These are phyloP conservation scores for Xylaria sp. DNA, from an alignment of 2,329 filamentous ascomycete species.

Conservation along the genomic window DNA sequence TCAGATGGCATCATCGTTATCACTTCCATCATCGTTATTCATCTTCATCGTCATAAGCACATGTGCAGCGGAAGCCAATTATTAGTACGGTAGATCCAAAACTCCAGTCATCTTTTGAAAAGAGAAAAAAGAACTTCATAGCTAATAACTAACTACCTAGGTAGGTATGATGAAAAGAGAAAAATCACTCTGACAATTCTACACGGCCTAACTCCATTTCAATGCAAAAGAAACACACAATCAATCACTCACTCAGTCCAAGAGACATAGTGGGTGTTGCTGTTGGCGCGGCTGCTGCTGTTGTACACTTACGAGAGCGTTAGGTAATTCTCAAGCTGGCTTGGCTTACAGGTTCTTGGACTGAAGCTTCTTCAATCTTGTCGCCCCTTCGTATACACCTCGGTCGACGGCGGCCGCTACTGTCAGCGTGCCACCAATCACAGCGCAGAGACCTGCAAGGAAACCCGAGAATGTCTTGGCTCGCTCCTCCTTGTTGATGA, in stretches of 20 bases:
- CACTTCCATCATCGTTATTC: background rate
- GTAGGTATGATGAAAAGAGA: background rate
- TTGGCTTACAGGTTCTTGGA: constrained; percentile 51
- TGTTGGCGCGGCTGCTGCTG: background rate
- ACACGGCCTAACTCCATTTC: constrained; percentile 16
- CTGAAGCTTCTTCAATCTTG: constrained; percentile 80
- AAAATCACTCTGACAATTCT: constrained; percentile 4
- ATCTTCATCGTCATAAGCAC: background rate
- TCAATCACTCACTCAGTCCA: no score
- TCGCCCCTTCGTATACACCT: constrained; percentile 81
- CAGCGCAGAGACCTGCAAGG: constrained; percentile 86
- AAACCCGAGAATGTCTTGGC: constrained; percentile 89
- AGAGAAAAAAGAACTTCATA: background rate
- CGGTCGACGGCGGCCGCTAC: constrained; percentile 92
- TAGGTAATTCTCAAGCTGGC: background rate
- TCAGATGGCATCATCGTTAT: background rate
- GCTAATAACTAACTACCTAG: background rate
- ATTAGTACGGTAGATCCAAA: background rate
- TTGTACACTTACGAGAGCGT: constrained; percentile 18
- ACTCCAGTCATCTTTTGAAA: background rate
- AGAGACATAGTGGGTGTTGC: no score
- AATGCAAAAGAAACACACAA: constrained; percentile 9
- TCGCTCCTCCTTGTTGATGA: constrained; percentile 90
- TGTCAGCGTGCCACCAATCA: constrained; percentile 90
- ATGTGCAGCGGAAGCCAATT: background rate